A percentile compares a stretch with the other conserved stretches of the same genome.
phyloP scores from a whole-genome alignment of 495 filamentous ascomycete species.

The Aspergillus funiculosus region DNA sequence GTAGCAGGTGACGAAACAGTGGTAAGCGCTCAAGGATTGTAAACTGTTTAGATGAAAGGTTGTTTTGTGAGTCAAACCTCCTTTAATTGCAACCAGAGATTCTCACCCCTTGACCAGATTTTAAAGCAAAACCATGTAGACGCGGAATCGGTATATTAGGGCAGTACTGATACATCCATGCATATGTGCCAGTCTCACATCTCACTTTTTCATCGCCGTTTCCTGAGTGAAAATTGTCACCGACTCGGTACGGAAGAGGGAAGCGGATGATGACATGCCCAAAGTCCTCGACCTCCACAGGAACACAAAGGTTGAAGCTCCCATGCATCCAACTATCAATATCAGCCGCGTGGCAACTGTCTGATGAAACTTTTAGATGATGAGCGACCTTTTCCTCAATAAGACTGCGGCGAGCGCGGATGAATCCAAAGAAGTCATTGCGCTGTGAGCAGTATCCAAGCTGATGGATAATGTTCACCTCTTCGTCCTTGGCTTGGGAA shows the following conservation, averaged over 20 bases:
- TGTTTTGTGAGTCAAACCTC: not conserved
- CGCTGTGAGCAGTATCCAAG: constrained; percentile 14
- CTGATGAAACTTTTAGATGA: constrained; percentile 21
- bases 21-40: constrained; percentile 22
- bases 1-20: constrained; percentile 18
- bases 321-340: constrained; percentile 29
- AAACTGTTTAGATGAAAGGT: constrained; percentile 23
- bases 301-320: constrained; percentile 36
- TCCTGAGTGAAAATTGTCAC: constrained; percentile 27
- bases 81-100: not conserved
- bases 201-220: constrained; percentile 35
- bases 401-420: constrained; percentile 8
- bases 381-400: constrained; percentile 24
- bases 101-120: constrained; percentile 23
- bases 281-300: constrained; percentile 19
- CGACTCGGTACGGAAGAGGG: constrained; percentile 34
- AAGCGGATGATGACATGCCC: constrained; percentile 33
- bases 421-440: constrained; percentile 16
- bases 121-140: constrained; percentile 31
- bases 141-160: constrained; percentile 31
- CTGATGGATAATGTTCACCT: constrained; percentile 21
- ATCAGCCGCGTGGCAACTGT: constrained; percentile 19
- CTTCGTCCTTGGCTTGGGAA: constrained; percentile 12
- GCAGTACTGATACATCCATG: constrained; percentile 28
- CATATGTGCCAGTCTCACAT: constrained; percentile 33